A percentile compares a stretch with the other conserved stretches of the same genome.
phyloP scores from a whole-genome alignment of 805 yeast species.

The Ogataea methanolica region DNA sequence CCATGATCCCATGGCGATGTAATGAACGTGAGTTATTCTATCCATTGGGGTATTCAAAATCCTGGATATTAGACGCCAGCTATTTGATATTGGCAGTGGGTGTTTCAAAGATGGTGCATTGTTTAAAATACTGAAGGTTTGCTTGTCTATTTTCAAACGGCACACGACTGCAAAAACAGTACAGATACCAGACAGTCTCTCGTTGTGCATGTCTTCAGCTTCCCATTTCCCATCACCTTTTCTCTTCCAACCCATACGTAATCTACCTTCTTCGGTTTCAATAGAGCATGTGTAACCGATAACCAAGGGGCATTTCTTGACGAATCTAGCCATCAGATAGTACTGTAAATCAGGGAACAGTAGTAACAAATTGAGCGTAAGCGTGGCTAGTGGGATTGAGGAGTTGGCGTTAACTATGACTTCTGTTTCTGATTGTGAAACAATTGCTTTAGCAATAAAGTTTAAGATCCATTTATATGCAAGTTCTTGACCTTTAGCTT shows the following conservation, averaged over 20 bases:
- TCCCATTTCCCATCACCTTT: slow-evolving; percentile 45
- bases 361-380: slow-evolving; percentile 52
- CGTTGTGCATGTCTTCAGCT: slow-evolving; percentile 68
- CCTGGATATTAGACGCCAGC: slow-evolving; percentile 76
- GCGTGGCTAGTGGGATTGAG: slow-evolving; percentile 72
- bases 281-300: slow-evolving; percentile 76
- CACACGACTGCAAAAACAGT: slow-evolving; percentile 77
- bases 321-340: slow-evolving; percentile 69
- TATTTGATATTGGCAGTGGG: slow-evolving; percentile 51
- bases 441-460: slow-evolving; percentile 77
- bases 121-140: slow-evolving; percentile 2
- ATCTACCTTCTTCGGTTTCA: slow-evolving; percentile 78
- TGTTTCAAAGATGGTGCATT: slow-evolving; percentile 28
- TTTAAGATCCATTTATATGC: slow-evolving; percentile 74
- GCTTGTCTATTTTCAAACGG: slow-evolving; percentile 34
- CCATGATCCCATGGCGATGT: slow-evolving; percentile 71
- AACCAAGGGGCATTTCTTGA: slow-evolving; percentile 85
- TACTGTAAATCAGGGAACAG: slow-evolving; percentile 47
- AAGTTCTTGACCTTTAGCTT: slow-evolving; percentile 43
- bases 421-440: slow-evolving; percentile 91
- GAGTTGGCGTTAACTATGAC: slow-evolving; percentile 73
- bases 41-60: slow-evolving; percentile 51
- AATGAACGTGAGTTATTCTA: slow-evolving; percentile 64
- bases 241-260: slow-evolving; percentile 84
- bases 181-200: slow-evolving; percentile 81